phyloP scores from a whole-genome alignment of 2,329 filamentous ascomycete species.

The Neurospora crassa region DNA sequence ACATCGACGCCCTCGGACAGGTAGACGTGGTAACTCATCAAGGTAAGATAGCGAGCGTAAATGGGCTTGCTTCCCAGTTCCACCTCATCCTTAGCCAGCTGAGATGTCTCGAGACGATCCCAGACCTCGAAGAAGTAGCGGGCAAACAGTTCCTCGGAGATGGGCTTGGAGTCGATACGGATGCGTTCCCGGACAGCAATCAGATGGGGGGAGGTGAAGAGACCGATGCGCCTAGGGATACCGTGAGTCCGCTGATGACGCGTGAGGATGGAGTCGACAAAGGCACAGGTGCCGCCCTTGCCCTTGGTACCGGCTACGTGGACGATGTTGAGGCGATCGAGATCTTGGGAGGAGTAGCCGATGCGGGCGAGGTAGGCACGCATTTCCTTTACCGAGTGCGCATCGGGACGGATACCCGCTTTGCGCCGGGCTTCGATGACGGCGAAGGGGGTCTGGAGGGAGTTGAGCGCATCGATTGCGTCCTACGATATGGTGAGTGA shows the following conservation, averaged over 20 bases:
- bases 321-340: slow-evolving; percentile 54
- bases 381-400: slow-evolving; percentile 71
- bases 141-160: slow-evolving; percentile 50
- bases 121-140: slow-evolving; percentile 61
- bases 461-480: slow-evolving; percentile 55
- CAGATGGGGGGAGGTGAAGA: slow-evolving; percentile 62
- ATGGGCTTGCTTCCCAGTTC: slow-evolving; percentile 34
- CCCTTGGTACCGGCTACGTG: slow-evolving; percentile 71
- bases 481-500: slow-evolving; percentile 44
- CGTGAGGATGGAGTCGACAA: slow-evolving; percentile 52
- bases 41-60: slow-evolving; percentile 53
- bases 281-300: slow-evolving; percentile 65
- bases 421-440: slow-evolving; percentile 70
- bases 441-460: slow-evolving; percentile 79
- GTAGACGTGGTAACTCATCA: slow-evolving; percentile 60
- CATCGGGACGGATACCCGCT: slow-evolving; percentile 62
- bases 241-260: slow-evolving; percentile 31
- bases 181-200: slow-evolving; percentile 60
- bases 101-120: slow-evolving; percentile 39
- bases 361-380: slow-evolving; percentile 65
- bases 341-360: slow-evolving; percentile 54
- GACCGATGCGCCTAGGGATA: slow-evolving; percentile 40
- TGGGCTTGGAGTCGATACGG: slow-evolving; percentile 47
- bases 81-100: slow-evolving; percentile 23
- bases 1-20: slow-evolving; percentile 51